Evolutionary conservation across 164 flowering plant genomes (phyloP).

Genomic region (Protea cynaroides): DNA sequence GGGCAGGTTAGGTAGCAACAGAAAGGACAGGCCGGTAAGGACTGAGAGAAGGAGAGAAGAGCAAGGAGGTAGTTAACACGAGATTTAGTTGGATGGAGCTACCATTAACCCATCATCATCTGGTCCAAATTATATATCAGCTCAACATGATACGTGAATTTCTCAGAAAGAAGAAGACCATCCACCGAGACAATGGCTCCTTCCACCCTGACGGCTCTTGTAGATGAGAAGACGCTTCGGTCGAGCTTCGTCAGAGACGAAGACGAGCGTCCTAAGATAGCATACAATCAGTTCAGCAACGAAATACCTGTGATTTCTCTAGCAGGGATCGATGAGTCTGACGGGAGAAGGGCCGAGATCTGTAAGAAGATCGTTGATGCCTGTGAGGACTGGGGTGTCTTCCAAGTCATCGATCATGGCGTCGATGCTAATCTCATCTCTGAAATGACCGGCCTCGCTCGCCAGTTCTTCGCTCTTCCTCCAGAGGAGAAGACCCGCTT

Average conservation of each 20-base stretch:
- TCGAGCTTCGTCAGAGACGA: slow-evolving; percentile 7
- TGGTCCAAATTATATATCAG: no score
- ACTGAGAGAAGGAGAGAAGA: no score
- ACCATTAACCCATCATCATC: no score
- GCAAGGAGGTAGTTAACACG: no score
- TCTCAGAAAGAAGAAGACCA: no score
- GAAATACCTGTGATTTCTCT: background rate
- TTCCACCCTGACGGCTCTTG: slow-evolving; percentile 15
- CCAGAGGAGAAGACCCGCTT: slow-evolving; percentile 13
- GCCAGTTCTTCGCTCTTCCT: slow-evolving; percentile 7
- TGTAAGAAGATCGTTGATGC: slow-evolving; percentile 11
- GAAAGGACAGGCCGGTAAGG: no score
- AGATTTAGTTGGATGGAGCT: no score
- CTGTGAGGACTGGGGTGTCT: slow-evolving; percentile 14
- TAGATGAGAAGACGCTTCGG: slow-evolving; percentile 5
- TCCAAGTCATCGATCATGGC: slow-evolving; percentile 17
- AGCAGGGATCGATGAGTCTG: slow-evolving; percentile 2
- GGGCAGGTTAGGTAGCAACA: no score
- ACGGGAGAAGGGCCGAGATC: slow-evolving; percentile 7
- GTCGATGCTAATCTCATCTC: slow-evolving; percentile 6
- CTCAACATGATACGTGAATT: no score
- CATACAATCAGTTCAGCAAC: slow-evolving; percentile 6
- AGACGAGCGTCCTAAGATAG: slow-evolving; percentile 14
- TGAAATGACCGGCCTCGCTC: slow-evolving; percentile 9
- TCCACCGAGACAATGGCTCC: slow-evolving; percentile 4